Percentiles rank a stretch among this genome's conserved stretches.
phyloP scores from a whole-genome alignment of 169 alveolate genomes.

The Plasmodium gaboni region DNA sequence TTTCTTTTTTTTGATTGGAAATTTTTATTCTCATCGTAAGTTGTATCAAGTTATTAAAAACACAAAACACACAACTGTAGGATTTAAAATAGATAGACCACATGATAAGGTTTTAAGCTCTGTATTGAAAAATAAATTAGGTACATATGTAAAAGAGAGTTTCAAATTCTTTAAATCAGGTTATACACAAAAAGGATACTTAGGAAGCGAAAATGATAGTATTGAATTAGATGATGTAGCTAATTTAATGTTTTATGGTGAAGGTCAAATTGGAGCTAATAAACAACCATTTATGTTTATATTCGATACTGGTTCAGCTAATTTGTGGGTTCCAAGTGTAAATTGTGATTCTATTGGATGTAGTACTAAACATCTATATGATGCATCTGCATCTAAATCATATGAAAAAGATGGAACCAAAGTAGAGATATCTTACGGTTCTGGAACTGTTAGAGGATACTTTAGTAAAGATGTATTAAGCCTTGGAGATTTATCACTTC shows the following conservation, averaged over 20 bases:
- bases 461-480: constrained; percentile 80
- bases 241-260: constrained; percentile 51
- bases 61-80: constrained; percentile 26
- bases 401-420: constrained; percentile 79
- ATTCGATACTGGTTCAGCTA: constrained; percentile 88
- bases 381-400: constrained; percentile 79
- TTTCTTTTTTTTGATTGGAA: constrained; percentile 31
- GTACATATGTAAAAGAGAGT: constrained; percentile 31
- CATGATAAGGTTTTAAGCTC: constrained; percentile 34
- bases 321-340: constrained; percentile 86
- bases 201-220: constrained; percentile 46
- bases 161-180: constrained; percentile 32
- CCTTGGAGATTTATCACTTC: constrained; percentile 73
- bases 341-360: constrained; percentile 79
- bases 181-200: constrained; percentile 11
- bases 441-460: constrained; percentile 84
- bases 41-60: constrained; percentile 29
- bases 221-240: constrained; percentile 55
- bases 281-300: constrained; percentile 38
- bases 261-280: constrained; percentile 53
- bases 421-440: constrained; percentile 83
- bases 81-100: constrained; percentile 44
- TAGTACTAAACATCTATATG: constrained; percentile 78
- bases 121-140: constrained; percentile 24
- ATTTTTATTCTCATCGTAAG: constrained; percentile 6